A percentile compares a stretch with the other conserved stretches of the same genome.
Evolutionary conservation across 2,329 filamentous ascomycete genomes (phyloP).

Genomic region (Penicillium oxalicum): DNA sequence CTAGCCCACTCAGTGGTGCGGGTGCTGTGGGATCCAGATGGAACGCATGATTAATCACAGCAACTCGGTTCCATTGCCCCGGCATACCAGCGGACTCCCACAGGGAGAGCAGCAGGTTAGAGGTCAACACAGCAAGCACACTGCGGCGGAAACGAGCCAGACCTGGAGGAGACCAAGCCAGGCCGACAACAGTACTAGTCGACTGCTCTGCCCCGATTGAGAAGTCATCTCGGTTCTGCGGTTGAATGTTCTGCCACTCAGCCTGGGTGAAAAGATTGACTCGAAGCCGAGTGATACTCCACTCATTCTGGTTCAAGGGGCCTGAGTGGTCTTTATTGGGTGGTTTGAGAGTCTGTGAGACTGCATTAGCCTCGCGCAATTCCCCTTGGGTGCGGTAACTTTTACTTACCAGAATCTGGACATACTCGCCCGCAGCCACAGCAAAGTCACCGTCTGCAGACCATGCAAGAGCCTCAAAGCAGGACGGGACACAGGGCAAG

Average conservation of each 20-base stretch:
- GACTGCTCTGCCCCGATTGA: constrained; percentile 57
- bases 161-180: constrained; percentile 54
- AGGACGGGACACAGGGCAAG: constrained; percentile 46
- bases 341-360: constrained; percentile 6
- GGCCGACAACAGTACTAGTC: constrained; percentile 41
- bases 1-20: constrained; percentile 17
- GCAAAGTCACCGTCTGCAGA: constrained; percentile 55
- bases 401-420: constrained; percentile 46
- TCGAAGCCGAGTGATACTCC: constrained; percentile 40
- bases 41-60: constrained; percentile 49
- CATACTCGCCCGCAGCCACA: constrained; percentile 50
- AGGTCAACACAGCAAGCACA: constrained; percentile 51
- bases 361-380: not conserved
- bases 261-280: constrained; percentile 48
- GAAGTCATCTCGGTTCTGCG: constrained; percentile 44
- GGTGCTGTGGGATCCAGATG: constrained; percentile 33
- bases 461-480: constrained; percentile 52
- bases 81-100: constrained; percentile 48
- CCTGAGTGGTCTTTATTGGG: constrained; percentile 17
- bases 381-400: constrained; percentile 5
- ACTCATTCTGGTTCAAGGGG: constrained; percentile 24
- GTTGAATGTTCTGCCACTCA: constrained; percentile 46
- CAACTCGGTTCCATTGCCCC: constrained; percentile 47
- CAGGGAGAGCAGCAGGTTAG: constrained; percentile 51
- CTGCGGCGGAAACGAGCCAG: constrained; percentile 50